Percentiles rank a stretch among this genome's conserved stretches.
These are phyloP conservation scores for Trichoderma atroviride DNA, from an alignment of 2,329 filamentous ascomycete species.

Conservation along the genomic window DNA sequence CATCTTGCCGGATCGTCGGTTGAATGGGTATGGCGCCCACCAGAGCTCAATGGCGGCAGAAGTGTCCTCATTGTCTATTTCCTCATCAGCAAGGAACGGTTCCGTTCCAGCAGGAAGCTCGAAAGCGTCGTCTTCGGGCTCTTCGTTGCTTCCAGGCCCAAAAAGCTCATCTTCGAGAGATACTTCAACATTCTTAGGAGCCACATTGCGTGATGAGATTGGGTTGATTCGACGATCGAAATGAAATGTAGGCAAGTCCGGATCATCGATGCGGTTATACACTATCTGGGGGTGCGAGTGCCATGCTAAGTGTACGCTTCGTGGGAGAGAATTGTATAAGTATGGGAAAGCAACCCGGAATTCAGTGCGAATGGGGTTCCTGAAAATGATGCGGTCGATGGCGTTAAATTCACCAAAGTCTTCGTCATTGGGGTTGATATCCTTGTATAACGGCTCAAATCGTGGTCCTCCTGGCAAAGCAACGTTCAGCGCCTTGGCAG, in stretches of 20 bases:
- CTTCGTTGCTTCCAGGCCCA: slow-evolving; percentile 73
- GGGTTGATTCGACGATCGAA: slow-evolving; percentile 98
- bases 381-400: slow-evolving; percentile 98
- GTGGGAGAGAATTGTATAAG: slow-evolving; percentile 92
- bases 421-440: slow-evolving; percentile 97
- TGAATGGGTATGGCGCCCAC: slow-evolving; percentile 98
- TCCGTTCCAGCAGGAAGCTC: slow-evolving; percentile 77
- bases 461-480: slow-evolving; percentile 96
- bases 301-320: slow-evolving; percentile 91
- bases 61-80: slow-evolving; percentile 86
- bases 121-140: slow-evolving; percentile 79
- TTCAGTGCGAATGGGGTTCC: slow-evolving; percentile 90
- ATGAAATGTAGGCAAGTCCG: slow-evolving; percentile 91
- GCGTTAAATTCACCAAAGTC: slow-evolving; percentile 99
- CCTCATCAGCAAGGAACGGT: slow-evolving; percentile 87
- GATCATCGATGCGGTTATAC: slow-evolving; percentile 84
- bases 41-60: slow-evolving; percentile 89
- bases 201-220: slow-evolving; percentile 91
- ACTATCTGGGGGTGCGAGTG: slow-evolving; percentile 93
- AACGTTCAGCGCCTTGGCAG: slow-evolving; percentile 94
- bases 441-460: slow-evolving; percentile 97
- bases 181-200: slow-evolving; percentile 88
- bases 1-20: slow-evolving; percentile 92
- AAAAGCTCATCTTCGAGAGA: slow-evolving; percentile 95
- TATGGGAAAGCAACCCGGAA: slow-evolving; percentile 93